A percentile compares a stretch with the other conserved stretches of the same genome.
Conservation (phyloP, 2,329 filamentous ascomycete genomes). For the Periconia digitata region DNA sequence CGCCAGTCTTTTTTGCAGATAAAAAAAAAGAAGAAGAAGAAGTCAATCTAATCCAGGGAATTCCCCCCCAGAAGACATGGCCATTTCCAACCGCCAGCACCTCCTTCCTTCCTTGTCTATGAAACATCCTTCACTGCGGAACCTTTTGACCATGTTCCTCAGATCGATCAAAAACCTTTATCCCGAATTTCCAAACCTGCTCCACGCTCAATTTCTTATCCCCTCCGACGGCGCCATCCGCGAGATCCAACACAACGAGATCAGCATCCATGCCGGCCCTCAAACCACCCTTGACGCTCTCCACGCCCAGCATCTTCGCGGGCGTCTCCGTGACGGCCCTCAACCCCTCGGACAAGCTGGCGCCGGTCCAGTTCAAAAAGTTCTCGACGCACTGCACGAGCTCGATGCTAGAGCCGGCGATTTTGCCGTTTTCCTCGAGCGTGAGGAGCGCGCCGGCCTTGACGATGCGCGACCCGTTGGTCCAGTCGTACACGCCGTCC, state of each 20-base stretch:
- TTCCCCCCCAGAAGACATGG: no score
- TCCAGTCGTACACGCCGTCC: conserved; percentile 85
- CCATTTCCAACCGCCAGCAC: no score
- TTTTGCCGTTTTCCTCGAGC: conserved; percentile 71
- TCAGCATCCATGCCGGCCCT: conserved; percentile 52
- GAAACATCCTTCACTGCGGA: no score
- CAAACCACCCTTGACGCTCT: conserved; percentile 64
- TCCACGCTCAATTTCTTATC: conserved; percentile 64
- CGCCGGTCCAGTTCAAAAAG: conserved; percentile 74
- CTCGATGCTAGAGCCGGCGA: conserved; percentile 61
- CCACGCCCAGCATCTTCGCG: conserved; percentile 72
- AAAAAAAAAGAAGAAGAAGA: no score
- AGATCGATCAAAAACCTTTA: conserved; percentile 29
- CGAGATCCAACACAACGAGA: conserved; percentile 67
- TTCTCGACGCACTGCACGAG: conserved; percentile 83
- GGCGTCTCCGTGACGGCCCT: conserved; percentile 75
- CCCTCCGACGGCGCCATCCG: conserved; percentile 44
- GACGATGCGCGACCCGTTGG: conserved; percentile 67
- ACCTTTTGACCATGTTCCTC: no score
- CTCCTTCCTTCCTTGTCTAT: no score
- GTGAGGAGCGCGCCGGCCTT: conserved; percentile 74
- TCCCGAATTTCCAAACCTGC: conserved; percentile 79
- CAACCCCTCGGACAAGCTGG: conserved; percentile 67
- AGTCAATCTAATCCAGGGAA: no score
- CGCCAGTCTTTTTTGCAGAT: no score